Evolutionary conservation across 2,329 filamentous ascomycete species (phyloP).

Genomic region (Fusarium sp.): DNA sequence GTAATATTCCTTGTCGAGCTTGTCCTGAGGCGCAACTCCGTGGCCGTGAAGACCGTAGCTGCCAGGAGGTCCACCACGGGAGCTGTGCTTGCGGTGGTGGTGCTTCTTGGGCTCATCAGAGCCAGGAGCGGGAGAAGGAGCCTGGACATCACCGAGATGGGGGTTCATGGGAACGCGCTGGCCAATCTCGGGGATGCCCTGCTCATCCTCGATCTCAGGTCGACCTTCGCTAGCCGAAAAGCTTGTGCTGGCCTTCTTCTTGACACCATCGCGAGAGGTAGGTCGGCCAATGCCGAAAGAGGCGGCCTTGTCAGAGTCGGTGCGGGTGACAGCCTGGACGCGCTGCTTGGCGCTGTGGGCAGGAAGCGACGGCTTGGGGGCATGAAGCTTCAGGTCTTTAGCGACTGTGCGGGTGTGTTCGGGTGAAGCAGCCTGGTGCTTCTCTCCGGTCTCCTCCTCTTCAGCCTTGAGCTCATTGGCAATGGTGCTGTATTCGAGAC

Average conservation of each 20-base stretch:
- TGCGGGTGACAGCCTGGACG: constrained; percentile 86
- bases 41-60: constrained; percentile 96
- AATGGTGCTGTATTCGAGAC: constrained; percentile 81
- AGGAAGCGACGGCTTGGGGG: constrained; percentile 87
- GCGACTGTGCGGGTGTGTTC: constrained; percentile 82
- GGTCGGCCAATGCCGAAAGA: constrained; percentile 84
- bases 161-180: constrained; percentile 94
- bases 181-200: constrained; percentile 92
- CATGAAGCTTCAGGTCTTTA: constrained; percentile 85
- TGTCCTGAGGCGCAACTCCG: constrained; percentile 78
- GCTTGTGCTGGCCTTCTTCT: constrained; percentile 72
- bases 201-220: constrained; percentile 73
- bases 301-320: constrained; percentile 87
- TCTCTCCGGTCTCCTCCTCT: constrained; percentile 54
- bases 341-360: constrained; percentile 83
- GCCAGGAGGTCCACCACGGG: constrained; percentile 77
- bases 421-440: constrained; percentile 58
- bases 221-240: constrained; percentile 62
- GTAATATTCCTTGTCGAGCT: constrained; percentile 91
- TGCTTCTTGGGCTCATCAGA: constrained; percentile 58
- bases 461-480: constrained; percentile 54
- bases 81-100: constrained; percentile 79
- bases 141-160: constrained; percentile 94
- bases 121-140: constrained; percentile 80
- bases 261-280: constrained; percentile 62